A percentile compares a stretch with the other conserved stretches of the same genome.
Conservation (phyloP, 2,329 filamentous ascomycete species). For the Beauveria caledonica region DNA sequence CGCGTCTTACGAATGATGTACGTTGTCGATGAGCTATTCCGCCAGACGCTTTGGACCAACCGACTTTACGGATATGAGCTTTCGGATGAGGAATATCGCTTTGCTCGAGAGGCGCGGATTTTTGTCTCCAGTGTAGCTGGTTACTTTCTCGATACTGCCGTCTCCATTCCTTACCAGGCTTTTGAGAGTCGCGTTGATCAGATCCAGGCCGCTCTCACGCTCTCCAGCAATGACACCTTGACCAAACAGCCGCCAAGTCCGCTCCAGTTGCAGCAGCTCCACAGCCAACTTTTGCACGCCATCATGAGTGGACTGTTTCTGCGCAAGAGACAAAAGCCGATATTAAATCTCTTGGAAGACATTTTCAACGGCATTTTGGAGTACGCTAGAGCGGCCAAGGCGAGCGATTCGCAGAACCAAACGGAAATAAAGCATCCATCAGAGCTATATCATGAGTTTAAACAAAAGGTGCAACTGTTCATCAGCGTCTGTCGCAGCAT, state of each 20-base stretch:
- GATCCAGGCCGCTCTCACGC: constrained; percentile 15
- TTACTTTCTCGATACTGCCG: constrained; percentile 74
- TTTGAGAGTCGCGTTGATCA: constrained; percentile 56
- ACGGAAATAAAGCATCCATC: constrained; percentile 17
- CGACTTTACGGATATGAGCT: constrained; percentile 20
- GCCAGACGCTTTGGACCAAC: constrained; percentile 36
- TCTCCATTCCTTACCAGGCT: constrained; percentile 62
- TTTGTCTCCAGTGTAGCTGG: constrained; percentile 65
- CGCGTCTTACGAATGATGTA: constrained; percentile 72
- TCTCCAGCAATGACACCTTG: background rate
- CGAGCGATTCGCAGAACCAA: constrained; percentile 18
- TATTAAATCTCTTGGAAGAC: constrained; percentile 65
- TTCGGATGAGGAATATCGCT: constrained; percentile 37
- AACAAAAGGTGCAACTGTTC: constrained; percentile 66
- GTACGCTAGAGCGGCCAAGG: constrained; percentile 50
- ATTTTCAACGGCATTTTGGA: constrained; percentile 65
- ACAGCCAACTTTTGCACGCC: constrained; percentile 65
- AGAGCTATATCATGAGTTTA: constrained; percentile 56
- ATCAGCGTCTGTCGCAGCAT: constrained; percentile 62
- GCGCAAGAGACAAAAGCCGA: constrained; percentile 64
- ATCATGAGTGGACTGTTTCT: constrained; percentile 69
- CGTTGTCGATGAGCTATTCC: constrained; percentile 58
- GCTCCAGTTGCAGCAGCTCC: constrained; percentile 57
- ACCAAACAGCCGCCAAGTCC: constrained; percentile 40
- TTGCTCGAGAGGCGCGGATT: constrained; percentile 70